These are phyloP conservation scores for Hyaloscypha variabilis DNA, from an alignment of 495 filamentous ascomycete species.

Conservation along the genomic window DNA sequence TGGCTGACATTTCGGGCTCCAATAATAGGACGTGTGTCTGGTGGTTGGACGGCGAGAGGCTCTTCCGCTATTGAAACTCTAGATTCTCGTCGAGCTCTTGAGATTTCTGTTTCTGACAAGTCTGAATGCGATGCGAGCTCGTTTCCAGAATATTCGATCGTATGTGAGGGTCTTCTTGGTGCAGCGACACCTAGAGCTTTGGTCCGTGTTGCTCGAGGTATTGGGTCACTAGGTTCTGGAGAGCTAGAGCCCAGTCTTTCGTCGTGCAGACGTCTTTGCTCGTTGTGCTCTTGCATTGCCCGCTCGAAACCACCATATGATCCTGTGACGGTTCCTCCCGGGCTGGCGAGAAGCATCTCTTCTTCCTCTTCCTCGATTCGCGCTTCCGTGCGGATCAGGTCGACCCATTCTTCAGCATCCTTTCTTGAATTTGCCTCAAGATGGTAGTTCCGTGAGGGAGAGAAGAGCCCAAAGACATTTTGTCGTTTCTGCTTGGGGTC, in stretches of 20 bases:
- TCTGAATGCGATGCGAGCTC: constrained; percentile 90
- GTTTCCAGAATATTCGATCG: constrained; percentile 83
- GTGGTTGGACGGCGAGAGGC: constrained; percentile 31
- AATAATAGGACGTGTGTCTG: constrained; percentile 31
- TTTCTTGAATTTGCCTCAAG: constrained; percentile 72
- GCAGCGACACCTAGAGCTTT: constrained; percentile 22
- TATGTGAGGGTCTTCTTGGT: constrained; percentile 28
- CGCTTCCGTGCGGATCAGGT: constrained; percentile 76
- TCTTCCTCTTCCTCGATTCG: constrained; percentile 85
- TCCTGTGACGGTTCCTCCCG: constrained; percentile 35
- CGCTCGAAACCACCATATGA: constrained; percentile 27
- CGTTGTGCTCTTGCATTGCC: constrained; percentile 24
- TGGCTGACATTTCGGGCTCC: constrained; percentile 58
- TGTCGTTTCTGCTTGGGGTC: constrained; percentile 80
- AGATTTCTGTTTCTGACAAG: constrained; percentile 73
- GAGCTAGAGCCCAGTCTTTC: constrained; percentile 60
- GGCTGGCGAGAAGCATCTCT: constrained; percentile 71
- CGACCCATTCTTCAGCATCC: constrained; percentile 87
- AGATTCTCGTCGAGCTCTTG: constrained; percentile 42
- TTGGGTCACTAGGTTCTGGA: constrained; percentile 56
- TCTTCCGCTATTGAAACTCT: constrained; percentile 38
- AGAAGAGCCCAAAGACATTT: constrained; percentile 92
- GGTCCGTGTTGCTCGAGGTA: constrained; percentile 42
- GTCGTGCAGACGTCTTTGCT: constrained; percentile 38
- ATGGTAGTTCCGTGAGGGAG: constrained; percentile 87